Percentiles rank a stretch among this genome's conserved stretches.
These are phyloP conservation scores for Nannochloropsis granulata DNA, from an alignment of 108 stramenopile species.

Conservation along the genomic window DNA sequence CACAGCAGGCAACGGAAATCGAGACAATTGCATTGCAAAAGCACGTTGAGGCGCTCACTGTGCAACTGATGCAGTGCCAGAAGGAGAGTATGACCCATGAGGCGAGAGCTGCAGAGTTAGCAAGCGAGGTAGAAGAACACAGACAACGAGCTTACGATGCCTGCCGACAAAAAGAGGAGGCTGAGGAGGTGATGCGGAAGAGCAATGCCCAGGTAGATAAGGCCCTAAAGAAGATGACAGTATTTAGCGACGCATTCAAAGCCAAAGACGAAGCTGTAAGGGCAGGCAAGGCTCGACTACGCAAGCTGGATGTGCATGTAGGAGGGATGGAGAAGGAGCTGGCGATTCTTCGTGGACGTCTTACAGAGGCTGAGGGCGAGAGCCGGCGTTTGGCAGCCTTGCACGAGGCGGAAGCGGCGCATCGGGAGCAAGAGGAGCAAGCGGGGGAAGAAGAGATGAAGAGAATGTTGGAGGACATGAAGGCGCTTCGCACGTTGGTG, in stretches of 20 bases:
- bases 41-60: background rate
- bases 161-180: background rate
- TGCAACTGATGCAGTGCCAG: background rate
- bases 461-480: background rate
- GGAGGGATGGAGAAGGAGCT: background rate
- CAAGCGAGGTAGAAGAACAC: background rate
- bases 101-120: background rate
- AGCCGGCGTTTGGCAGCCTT: background rate
- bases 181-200: background rate
- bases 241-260: background rate
- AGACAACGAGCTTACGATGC: background rate
- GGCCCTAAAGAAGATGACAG: background rate
- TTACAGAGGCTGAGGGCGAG: background rate
- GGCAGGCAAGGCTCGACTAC: background rate
- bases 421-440: background rate
- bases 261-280: background rate
- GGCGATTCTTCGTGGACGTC: background rate
- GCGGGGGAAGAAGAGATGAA: background rate
- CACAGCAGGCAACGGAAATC: background rate
- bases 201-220: background rate
- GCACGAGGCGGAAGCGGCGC: background rate
- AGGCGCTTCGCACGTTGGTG: background rate
- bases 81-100: background rate
- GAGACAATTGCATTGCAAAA: background rate
- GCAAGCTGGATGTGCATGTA: background rate